Evolutionary conservation across 108 stramenopile genomes (phyloP), one percentile per base, ranked within the genome.

Genomic region (Discostella pseudostelligera): DNA sequence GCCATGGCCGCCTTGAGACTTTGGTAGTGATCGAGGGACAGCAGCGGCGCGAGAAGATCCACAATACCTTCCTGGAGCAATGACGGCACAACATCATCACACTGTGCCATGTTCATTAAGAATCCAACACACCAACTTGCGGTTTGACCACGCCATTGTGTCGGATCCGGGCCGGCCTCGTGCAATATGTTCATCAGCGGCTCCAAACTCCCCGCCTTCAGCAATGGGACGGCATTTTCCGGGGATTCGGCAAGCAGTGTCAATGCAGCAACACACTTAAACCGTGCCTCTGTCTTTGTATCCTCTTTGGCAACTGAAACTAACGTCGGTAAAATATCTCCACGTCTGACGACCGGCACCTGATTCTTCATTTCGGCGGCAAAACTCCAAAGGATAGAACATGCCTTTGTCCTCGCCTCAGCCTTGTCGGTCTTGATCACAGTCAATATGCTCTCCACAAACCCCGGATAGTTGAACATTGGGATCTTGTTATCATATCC

Each of bases 401-500:
- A 94, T 19, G 93, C 93, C 76, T 94, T 94, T 24, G 93, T 94
- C 39, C 93, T 73, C 2, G 89, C 89, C 62, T 94, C 93, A 21
- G 84, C 93, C 37, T 69, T 81, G 56, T 94, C 93, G 0, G 89
- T 87, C 66, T 84, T 79, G 70, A 94, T 91, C 51, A 94, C 93
- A 48, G 84, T 83, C 44, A 94, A 68, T 47, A 94, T 94, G 25
- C 83, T 59, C 70, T 87, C 89, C 19, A 94, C 93, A 74, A 94
- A 94, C 19, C 93, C 89, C 13, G 93, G 89, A 62, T 90, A 94
- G 61, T 79, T 67, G 61, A 94, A 94, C 93, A 94, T 94, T 39
- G 93, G 88, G 56, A 94, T 94, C 87, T 94, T 94, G 75, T 94
- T 94, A 76, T 94, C 93, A 69, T 94, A 94, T 7, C 93, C 93